phyloP scores from a whole-genome alignment of 805 yeast genomes.

The Kuraishia cidri region DNA sequence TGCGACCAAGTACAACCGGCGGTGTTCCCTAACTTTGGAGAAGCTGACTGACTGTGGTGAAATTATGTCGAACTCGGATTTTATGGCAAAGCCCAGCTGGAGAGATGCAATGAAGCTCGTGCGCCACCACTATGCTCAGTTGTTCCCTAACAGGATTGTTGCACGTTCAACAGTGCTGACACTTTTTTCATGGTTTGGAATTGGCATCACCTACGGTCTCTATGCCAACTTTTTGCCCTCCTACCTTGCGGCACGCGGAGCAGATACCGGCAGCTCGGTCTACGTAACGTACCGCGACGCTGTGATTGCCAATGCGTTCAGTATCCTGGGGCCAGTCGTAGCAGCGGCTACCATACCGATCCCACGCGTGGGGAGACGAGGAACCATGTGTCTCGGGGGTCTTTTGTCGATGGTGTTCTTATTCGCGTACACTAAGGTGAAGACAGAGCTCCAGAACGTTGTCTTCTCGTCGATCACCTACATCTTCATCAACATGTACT shows the following conservation, averaged over 20 bases:
- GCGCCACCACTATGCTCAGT: conserved; percentile 28
- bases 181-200: conserved; percentile 42
- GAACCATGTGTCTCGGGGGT: conserved; percentile 44
- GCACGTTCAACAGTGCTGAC: conserved; percentile 35
- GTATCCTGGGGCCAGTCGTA: conserved; percentile 43
- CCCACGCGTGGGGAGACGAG: conserved; percentile 42
- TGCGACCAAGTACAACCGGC: conserved; percentile 34
- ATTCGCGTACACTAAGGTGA: conserved; percentile 56
- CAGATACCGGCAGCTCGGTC: conserved; percentile 27
- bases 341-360: conserved; percentile 29
- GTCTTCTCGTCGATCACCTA: conserved; percentile 40
- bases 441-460: conserved; percentile 45
- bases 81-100: conserved; percentile 12
- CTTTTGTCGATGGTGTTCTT: conserved; percentile 46
- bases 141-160: conserved; percentile 37
- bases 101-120: conserved; percentile 17
- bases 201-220: conserved; percentile 51
- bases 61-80: conserved; percentile 17
- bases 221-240: conserved; percentile 46
- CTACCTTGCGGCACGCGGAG: conserved; percentile 42
- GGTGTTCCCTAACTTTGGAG: conserved; percentile 32
- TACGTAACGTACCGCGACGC: conserved; percentile 37
- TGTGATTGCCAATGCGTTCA: conserved; percentile 34
- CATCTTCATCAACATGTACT: conserved; percentile 37
- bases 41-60: conserved; percentile 35